Percentiles rank a stretch among this genome's conserved stretches.
Conservation (phyloP, 306 rosid species). For the Rubus idaeus region DNA sequence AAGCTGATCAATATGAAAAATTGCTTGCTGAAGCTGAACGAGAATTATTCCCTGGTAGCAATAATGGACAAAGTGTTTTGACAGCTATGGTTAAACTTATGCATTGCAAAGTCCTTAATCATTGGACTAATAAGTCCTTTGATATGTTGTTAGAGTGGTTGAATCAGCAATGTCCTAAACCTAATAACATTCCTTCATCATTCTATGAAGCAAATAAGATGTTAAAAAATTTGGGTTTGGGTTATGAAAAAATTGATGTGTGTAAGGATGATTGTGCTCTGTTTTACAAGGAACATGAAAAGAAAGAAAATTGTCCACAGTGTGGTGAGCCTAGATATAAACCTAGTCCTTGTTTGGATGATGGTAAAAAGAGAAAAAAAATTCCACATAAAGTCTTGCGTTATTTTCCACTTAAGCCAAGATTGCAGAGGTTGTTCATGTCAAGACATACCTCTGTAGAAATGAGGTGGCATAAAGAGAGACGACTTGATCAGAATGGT, state of each 20-base stretch:
- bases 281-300: neutral
- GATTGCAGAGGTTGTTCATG: neutral
- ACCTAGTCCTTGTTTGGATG: neutral
- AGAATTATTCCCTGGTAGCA: neutral
- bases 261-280: slow-evolving; percentile 3
- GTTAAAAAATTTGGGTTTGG: neutral
- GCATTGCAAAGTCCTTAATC: neutral
- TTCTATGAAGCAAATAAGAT: neutral
- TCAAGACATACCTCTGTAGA: neutral
- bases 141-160: neutral
- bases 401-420: neutral
- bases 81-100: neutral
- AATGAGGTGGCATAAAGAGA: slow-evolving; percentile 12
- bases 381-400: neutral
- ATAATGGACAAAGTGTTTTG: neutral
- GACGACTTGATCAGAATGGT: neutral
- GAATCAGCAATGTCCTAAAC: neutral
- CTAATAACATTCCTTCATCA: neutral
- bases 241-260: neutral
- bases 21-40: neutral
- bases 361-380: neutral
- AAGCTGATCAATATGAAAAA: neutral
- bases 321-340: neutral
- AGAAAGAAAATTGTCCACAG: neutral
- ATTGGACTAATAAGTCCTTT: slow-evolving; percentile 1